Base-by-base conservation (phyloP, 148 eudicot species). In the Polygonum aviculare region DNA sequence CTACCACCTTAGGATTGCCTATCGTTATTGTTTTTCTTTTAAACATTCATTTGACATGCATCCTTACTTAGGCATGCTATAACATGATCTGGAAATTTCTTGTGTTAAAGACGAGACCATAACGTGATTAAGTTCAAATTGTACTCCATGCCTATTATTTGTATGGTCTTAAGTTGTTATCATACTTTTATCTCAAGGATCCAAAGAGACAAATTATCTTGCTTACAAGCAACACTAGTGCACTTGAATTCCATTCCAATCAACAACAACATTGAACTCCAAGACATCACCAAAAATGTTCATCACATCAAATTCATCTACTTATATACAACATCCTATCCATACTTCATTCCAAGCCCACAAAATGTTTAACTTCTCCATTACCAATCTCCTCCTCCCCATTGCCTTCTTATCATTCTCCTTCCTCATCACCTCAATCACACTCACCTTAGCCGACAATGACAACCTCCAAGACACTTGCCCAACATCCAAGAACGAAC, bases 391-490 rank as follows among this genome's bases (percentile, higher is more conserved):
- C 15, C 26, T 57, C 15, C 26, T 57, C 2, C 35, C 5, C 83
- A 73, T 59, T 11, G 38, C 69, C 69, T 11, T 79, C 12, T 0
- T 76, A 60, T 72, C 51, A 72, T 75, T 83, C 47, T 77, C 39
- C 31, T 57, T 77, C 54, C 69, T 82, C 75, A 54, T 77, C 40
- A 67, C 71, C 35, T 44, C 39, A 79, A 18, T 73, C 70, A 74
- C 55, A 60, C 21, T 79, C 10, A 79, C 83, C 83, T 21, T 36
- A 12, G 90, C 93, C 38, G 92, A 90, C 76, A 60, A 80, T 15
- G 85, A 86, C 41, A 92, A 83, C 84, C 85, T 92, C 78, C 89
- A 83, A 74, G 98, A 95, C 76, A 74, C 79, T 36, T 94, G 98
- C 76, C 97, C 97, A 35, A 78, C 96, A 40, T 21, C 59, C 15